Base-by-base conservation (phyloP, 495 filamentous ascomycete species). In the Cetradonia linearis region DNA sequence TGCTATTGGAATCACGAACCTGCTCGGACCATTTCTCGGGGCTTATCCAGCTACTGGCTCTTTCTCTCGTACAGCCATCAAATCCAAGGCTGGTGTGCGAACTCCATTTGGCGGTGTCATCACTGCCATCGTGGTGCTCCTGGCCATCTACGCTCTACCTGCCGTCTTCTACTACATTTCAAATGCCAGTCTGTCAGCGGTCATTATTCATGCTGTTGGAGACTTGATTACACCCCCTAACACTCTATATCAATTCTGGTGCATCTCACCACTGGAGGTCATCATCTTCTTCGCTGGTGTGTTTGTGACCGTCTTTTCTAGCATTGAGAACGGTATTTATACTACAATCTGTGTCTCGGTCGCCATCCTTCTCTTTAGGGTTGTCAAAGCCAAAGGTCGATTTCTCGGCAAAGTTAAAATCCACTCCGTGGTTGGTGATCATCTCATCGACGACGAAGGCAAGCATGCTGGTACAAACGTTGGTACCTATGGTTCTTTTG, bases 161-260 rank as follows among this genome's bases (percentile, higher is more conserved):
- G 84, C 87, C 7, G 83, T 98, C 40, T 98, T 98, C 80, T 97
- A 81, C 77, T 98, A 90, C 72, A 96, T 98, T 64, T 90, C 93
- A 3, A 86, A 80, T 61, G 84, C 93, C 3, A 78, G 83, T 7
- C 82, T 98, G n/a, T 79, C 94, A 9, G 93, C 84, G 52, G 90
- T 98, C 69, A 98, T 98, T 65, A 97, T 98, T 68, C 93, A 98
- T 69, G 93, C 94, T 25, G 93, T 98, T 27, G 89, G 89, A 60
- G 93, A 98, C 66, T 71, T 98, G 53, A 92, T 98, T 72, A 96
- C 94, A 0, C 83, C 92, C 2, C 93, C 94, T 8, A 92, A 95
- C 68, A 90, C 87, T 1, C 78, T 97, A 8, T 97, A 96, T 72
- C 87, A 93, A 69, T 98, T 98, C 76, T 98, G 94, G 93, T 77